Evolutionary conservation across 164 flowering plant species (phyloP).

Genomic region (Malania oleifera): DNA sequence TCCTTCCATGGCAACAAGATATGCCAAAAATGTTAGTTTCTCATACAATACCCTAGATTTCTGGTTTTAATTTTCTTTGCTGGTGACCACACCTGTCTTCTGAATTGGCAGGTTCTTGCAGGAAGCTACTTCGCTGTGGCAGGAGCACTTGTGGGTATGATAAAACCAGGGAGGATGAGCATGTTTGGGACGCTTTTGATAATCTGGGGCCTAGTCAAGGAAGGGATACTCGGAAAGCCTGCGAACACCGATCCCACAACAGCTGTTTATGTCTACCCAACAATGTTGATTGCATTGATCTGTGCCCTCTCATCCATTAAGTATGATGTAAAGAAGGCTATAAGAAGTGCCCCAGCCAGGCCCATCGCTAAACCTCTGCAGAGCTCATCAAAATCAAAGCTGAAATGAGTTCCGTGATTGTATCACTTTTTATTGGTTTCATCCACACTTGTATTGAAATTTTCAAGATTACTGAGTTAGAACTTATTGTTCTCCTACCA

Average conservation of each 20-base stretch:
- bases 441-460: too few relatives aligned
- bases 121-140: slow-evolving; percentile 96
- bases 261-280: slow-evolving; percentile 77
- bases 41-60: too few relatives aligned
- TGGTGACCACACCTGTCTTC: too few relatives aligned
- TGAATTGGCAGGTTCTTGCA: slow-evolving; percentile 70
- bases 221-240: slow-evolving; percentile 77
- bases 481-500: too few relatives aligned
- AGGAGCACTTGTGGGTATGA: slow-evolving; percentile 65
- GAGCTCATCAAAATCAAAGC: slow-evolving; percentile 87
- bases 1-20: too few relatives aligned
- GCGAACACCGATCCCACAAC: slow-evolving; percentile 57
- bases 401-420: slow-evolving; percentile 40
- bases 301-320: slow-evolving; percentile 76
- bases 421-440: background rate
- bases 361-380: slow-evolving; percentile 71
- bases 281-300: slow-evolving; percentile 69
- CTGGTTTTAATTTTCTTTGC: too few relatives aligned
- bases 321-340: slow-evolving; percentile 60
- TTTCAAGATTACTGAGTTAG: too few relatives aligned
- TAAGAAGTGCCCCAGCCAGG: slow-evolving; percentile 38
- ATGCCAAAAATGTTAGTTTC: too few relatives aligned
- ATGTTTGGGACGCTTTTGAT: slow-evolving; percentile 90
- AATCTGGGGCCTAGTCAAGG: slow-evolving; percentile 92
- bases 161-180: slow-evolving; percentile 88